A percentile compares a stretch with the other conserved stretches of the same genome.
These are phyloP conservation scores for Penicillium samsonianum DNA, from an alignment of 495 filamentous ascomycete species.

Conservation along the genomic window DNA sequence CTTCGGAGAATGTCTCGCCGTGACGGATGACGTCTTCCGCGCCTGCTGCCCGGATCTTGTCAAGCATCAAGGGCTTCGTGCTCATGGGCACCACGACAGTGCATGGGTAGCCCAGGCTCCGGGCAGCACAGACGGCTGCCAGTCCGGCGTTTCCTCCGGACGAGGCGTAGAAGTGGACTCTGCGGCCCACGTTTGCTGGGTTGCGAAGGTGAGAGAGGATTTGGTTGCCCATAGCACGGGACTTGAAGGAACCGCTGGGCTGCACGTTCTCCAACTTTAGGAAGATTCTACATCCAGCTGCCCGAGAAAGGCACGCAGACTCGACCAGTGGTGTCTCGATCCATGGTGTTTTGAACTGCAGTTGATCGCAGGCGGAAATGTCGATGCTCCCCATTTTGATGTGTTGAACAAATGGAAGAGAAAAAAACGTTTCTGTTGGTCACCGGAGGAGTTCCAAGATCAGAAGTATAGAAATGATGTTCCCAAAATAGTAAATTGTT, in stretches of 20 bases:
- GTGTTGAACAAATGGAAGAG: conserved; percentile 18
- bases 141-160: conserved; percentile 92
- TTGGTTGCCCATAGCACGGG: conserved; percentile 80
- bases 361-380: conserved; percentile 35
- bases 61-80: conserved; percentile 70
- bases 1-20: conserved; percentile 74
- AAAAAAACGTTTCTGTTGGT: conserved; percentile 8
- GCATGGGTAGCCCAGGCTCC: conserved; percentile 63
- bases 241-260: conserved; percentile 94
- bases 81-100: conserved; percentile 79
- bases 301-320: conserved; percentile 64
- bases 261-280: conserved; percentile 95
- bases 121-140: conserved; percentile 80
- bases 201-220: conserved; percentile 60
- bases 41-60: conserved; percentile 68
- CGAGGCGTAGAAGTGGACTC: conserved; percentile 81
- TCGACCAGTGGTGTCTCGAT: conserved; percentile 71
- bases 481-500: conserved; percentile 20
- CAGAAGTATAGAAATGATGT: conserved; percentile 15
- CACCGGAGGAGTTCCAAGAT: not conserved
- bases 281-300: conserved; percentile 78
- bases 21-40: conserved; percentile 69
- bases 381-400: conserved; percentile 36
- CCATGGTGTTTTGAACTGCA: conserved; percentile 58
- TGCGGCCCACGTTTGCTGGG: conserved; percentile 35